These are phyloP conservation scores for Boletellus ananas DNA, from an alignment of 768 basidiomycete genomes.

Conservation along the genomic window DNA sequence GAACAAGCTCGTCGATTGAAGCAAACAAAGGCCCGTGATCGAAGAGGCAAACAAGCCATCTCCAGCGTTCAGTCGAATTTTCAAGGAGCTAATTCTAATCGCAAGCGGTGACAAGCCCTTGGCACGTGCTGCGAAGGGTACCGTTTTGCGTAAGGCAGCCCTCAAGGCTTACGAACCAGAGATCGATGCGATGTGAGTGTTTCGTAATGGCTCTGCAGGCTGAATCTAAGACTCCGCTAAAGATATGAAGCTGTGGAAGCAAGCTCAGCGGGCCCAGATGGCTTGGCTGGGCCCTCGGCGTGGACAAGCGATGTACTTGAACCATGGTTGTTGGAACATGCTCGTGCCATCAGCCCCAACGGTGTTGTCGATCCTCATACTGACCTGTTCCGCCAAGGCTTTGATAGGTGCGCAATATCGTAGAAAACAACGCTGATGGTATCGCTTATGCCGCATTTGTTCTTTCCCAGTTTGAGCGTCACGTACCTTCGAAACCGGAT, in stretches of 20 bases:
- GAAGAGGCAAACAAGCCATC: constrained; percentile 39
- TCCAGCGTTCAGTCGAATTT: constrained; percentile 40
- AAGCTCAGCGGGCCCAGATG: background rate
- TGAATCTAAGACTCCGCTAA: background rate
- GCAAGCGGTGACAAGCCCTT: constrained; percentile 39
- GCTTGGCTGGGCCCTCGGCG: background rate
- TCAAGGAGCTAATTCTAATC: constrained; percentile 51
- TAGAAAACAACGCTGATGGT: background rate
- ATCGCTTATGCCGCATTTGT: background rate
- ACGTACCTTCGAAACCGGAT: constrained; percentile 24
- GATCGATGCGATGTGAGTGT: constrained; percentile 22
- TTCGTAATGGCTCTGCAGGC: background rate
- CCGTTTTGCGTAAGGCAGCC: constrained; percentile 13
- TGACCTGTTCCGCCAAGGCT: constrained; percentile 30
- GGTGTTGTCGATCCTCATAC: background rate
- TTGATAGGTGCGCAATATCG: constrained; percentile 27
- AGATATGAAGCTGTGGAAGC: constrained; percentile 9
- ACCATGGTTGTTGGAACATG: constrained; percentile 15
- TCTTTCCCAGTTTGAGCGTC: constrained; percentile 17
- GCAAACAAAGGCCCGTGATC: constrained; percentile 31
- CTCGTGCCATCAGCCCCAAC: background rate
- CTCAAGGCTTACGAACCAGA: constrained; percentile 24
- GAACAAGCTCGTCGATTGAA: background rate
- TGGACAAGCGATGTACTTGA: constrained; percentile 1
- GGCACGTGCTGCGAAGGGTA: constrained; percentile 33